Base-by-base conservation (phyloP, 2,329 filamentous ascomycete genomes). In the Drechslera avenae region DNA sequence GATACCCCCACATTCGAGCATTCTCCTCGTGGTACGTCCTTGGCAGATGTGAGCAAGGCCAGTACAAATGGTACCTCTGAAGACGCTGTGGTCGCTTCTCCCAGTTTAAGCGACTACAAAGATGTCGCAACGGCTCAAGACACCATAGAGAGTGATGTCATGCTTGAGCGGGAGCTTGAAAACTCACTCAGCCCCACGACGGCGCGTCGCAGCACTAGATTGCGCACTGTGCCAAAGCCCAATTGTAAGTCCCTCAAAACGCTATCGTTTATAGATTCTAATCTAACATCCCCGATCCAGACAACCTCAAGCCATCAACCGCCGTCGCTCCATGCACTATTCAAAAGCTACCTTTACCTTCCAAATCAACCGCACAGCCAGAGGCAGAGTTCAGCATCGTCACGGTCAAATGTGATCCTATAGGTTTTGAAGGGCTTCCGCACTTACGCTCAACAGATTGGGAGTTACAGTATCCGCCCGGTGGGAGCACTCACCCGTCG, bases 401-500 rank as follows among this genome's bases (percentile, higher is more conserved):
- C 7, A 45, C 53, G 2, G 45, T 48, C 16, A 47, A 58, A 8
- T 44, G 40, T 1, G 34, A 46, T 1, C 31, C 49, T 0, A 18
- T 54, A 28, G 30, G 37, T 1, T 50, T 52, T 13, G 17, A 44
- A 7, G 43, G 39, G 1, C 32, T 61, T 3, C 60, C 59, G 1
- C 19, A 26, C 1, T 5, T 55, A 1, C 51, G 47, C 0, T 57
- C 57, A 0, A 13, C 50, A 0, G 32, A 56, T 0, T 65, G 59
- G 59, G 48, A 63, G 3, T 4, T 65, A 0, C 46, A 54, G 6
- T 65, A 64, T 4, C 62, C 62, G 0, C 49, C 62, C 0, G 59
- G 62, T 1, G 62, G 62, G 0, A 59, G 57, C 9, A 63, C 60
- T 0, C 62, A 65, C 16, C 57, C 59, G 0, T 58, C 43, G 0